Conservation (phyloP, 139 green algal genomes). For the Closterium sp. region DNA sequence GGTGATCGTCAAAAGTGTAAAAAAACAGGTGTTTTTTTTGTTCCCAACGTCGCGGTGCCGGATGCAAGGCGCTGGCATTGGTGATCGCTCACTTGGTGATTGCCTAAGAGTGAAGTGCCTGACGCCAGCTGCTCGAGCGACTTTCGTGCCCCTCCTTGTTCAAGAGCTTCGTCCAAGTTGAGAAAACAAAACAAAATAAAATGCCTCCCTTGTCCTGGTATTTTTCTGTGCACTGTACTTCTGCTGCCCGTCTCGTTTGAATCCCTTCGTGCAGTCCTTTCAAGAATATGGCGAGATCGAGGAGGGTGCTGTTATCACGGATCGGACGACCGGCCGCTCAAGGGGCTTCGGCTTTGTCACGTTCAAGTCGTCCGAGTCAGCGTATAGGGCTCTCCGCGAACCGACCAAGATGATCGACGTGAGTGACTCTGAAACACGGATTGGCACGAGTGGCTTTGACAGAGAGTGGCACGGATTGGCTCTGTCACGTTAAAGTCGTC, state of each 20-base stretch:
- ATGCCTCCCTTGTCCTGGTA: too few species aligned
- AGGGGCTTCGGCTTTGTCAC: slow-evolving; percentile 52
- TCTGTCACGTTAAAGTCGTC: slow-evolving; percentile 51
- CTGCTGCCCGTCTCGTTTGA: too few species aligned
- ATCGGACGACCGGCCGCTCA: slow-evolving; percentile 48
- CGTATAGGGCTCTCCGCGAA: slow-evolving; percentile 24
- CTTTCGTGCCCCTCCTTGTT: not conserved
- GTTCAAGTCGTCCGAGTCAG: slow-evolving; percentile 50
- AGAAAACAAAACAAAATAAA: too few species aligned
- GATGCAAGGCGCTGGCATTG: not conserved
- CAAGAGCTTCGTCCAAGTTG: too few species aligned
- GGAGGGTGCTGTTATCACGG: slow-evolving; percentile 44
- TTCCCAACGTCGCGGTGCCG: not conserved
- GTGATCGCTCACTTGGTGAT: not conserved
- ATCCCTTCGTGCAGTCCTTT: not conserved
- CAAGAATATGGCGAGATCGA: slow-evolving; percentile 42
- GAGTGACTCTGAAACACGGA: too few species aligned
- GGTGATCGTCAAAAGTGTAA: too few species aligned
- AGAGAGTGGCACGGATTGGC: too few species aligned
- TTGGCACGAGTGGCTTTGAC: too few species aligned
- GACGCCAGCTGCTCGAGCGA: not conserved
- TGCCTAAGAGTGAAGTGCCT: not conserved
- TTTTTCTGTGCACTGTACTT: too few species aligned
- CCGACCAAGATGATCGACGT: slow-evolving; percentile 44
- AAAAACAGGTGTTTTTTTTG: not conserved